phyloP scores from a whole-genome alignment of 2,329 filamentous ascomycete genomes.

The Sphaerulina vaccinii region DNA sequence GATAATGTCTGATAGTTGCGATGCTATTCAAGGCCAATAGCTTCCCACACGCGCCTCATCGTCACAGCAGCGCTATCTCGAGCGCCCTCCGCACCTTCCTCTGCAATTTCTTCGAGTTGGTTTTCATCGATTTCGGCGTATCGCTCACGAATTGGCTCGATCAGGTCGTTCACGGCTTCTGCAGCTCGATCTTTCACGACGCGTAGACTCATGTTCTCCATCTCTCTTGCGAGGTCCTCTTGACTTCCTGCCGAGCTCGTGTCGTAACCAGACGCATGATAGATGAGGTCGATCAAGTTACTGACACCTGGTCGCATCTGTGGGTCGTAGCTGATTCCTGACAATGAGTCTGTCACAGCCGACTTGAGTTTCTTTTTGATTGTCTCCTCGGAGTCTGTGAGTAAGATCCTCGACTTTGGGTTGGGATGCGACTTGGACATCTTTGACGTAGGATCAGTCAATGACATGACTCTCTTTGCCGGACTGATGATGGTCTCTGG shows the following conservation, averaged over 20 bases:
- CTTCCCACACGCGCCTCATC: constrained; percentile 37
- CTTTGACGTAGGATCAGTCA: constrained; percentile 73
- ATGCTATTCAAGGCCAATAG: constrained; percentile 8
- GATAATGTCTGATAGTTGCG: neutral
- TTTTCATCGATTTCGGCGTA: constrained; percentile 55
- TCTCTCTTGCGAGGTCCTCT: constrained; percentile 49
- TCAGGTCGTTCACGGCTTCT: constrained; percentile 53
- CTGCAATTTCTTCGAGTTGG: constrained; percentile 54
- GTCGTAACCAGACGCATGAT: constrained; percentile 47
- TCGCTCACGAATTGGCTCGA: constrained; percentile 56
- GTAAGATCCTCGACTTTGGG: constrained; percentile 72
- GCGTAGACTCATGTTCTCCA: constrained; percentile 50
- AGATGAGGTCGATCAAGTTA: constrained; percentile 80
- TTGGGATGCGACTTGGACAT: constrained; percentile 90
- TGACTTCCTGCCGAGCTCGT: constrained; percentile 24
- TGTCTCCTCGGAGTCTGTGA: constrained; percentile 66
- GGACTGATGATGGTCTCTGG: constrained; percentile 77
- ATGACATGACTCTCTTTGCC: constrained; percentile 83
- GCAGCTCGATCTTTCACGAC: constrained; percentile 65
- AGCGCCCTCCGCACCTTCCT: constrained; percentile 61
- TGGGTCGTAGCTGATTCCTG: constrained; percentile 70
- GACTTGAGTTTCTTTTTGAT: constrained; percentile 69
- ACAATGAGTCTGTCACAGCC: constrained; percentile 74
- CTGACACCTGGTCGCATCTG: constrained; percentile 72
- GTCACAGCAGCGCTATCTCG: constrained; percentile 56